Base-by-base conservation (phyloP, 768 basidiomycete genomes). In the Pisolithus microcarpus region DNA sequence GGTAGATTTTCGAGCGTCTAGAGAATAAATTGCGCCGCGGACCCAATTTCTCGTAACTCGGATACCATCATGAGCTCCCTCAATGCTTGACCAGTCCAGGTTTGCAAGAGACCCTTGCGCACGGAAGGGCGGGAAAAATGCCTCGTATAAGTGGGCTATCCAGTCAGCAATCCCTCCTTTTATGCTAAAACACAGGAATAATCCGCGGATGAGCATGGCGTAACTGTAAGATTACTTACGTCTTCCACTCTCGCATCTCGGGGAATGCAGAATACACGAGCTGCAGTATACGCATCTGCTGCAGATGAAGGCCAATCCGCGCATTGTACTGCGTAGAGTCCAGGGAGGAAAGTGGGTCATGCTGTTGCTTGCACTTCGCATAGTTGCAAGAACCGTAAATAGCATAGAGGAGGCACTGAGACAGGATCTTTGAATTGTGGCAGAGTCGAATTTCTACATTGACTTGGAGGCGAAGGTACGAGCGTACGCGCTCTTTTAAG, bases 271-370 rank as follows among this genome's bases (percentile, higher is more conserved):
- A 64, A 18, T 58, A 61, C 55, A 62, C 56, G 8, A 54, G 55
- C 26, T 77, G 70, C 38, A 75, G 66, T 15, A 82, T 76, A 44
- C 70, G 56, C 1, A 82, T 73, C 45, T 81, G 77, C 43, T 73
- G 72, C 1, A 83, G 52, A 55, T 78, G 72, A 30, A 77, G 58
- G 5, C 71, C 62, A 7, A 80, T 60, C 11, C 73, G 72, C 18
- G 58, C 21, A 38, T 76, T 75, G 44, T 73, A 81, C 57, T 65
- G 68, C 16, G 56, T 56, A 2, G 60, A 34, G 31, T 58, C 62
- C 44, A 66, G 51, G 16, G 65, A 55, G 1, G 65, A 43, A 0
- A 58, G 15, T 15, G 46, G 42, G 26, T 68, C 48, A 49, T 80
- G 79, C 10, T 70, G 64, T 37, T 66, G 61, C 4, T 61, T 61